Percentiles rank a stretch among this genome's conserved stretches.
Evolutionary conservation across 495 filamentous ascomycete species (phyloP).

Genomic region (Neurospora cerealis): DNA sequence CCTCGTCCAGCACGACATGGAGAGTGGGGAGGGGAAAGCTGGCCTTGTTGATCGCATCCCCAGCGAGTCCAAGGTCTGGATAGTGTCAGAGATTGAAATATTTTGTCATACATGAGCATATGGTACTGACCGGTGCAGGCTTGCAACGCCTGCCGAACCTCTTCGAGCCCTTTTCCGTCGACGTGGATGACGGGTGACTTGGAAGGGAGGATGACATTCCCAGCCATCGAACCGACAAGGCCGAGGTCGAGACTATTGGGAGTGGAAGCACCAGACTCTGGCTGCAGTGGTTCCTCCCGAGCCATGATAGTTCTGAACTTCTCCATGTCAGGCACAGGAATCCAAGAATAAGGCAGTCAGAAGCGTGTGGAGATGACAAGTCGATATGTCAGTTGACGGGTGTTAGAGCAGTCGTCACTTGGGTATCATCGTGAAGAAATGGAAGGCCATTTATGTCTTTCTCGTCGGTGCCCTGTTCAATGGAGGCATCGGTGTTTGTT

Average conservation of each 20-base stretch:
- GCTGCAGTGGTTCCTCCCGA: background rate
- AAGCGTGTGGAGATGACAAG: background rate
- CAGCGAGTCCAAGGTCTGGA: conserved; percentile 26
- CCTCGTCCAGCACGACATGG: conserved; percentile 18
- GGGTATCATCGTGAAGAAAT: background rate
- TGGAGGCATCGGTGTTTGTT: background rate
- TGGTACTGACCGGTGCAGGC: conserved; percentile 27
- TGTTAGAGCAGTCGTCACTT: background rate
- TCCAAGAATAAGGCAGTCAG: background rate
- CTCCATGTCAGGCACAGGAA: background rate
- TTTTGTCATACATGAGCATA: background rate
- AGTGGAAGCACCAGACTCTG: background rate
- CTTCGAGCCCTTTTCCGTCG: background rate
- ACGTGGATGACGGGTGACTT: conserved; percentile 4
- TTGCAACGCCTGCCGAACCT: conserved; percentile 8
- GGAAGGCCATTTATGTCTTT: background rate
- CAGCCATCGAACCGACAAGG: conserved; percentile 5
- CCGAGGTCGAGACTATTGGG: background rate
- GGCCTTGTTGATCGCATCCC: conserved; percentile 21
- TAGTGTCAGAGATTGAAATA: background rate
- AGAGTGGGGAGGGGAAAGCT: conserved; percentile 33
- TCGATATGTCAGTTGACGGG: background rate
- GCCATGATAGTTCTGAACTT: background rate
- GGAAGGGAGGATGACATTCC: background rate
- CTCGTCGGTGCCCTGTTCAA: background rate